Base-by-base conservation (phyloP, 148 eudicot genomes). In the Simmondsia chinensis region DNA sequence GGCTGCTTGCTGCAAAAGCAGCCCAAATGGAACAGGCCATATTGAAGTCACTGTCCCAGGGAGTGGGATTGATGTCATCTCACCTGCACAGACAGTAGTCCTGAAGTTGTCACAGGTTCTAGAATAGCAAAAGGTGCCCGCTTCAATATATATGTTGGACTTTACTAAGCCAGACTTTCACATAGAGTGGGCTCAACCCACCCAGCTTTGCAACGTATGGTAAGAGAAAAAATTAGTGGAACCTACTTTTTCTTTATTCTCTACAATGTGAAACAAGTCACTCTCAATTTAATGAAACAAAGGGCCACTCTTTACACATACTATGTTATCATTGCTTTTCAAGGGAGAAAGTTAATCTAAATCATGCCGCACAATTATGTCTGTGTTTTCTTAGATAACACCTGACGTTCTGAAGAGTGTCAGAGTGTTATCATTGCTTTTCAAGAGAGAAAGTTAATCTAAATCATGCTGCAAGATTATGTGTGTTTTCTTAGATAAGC, bases 1-100 rank as follows among this genome's bases (percentile, higher is more conserved):
- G 16, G 72, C 60, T 27, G 75, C 80, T 69, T 73, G 85, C 57
- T 86, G 94, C 53, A 93, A 71, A 50, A 93, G 81, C 68, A 93
- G 69, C 44, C 99, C 99, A 71, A 62, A 80, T 17, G 99, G 96
- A 66, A 93, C 83, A 24, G 96, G 73, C 95, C 96, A 93, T 65
- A 93, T 82, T 41, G 99, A 86, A 20, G 77, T 66, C 50, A 86
- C 57, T 39, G 63, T 61, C 36, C 80, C 74, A 43, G 78, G 72
- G 33, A 93, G 79, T 44, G 80, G 86, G 57, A 93, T 55, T 27
- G 94, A 82, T 46, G 68, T 69, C 29, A 75, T 70, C 65, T 82
- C 99, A 52, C 99, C 99, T 93, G 83, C 42, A 65, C n/a, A n/a
- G n/a, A n/a, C n/a, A n/a, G n/a, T n/a, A n/a, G n/a, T n/a, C n/a